phyloP scores from a whole-genome alignment of 352 stramenopile species.

The Globisporangium okanoganense region DNA sequence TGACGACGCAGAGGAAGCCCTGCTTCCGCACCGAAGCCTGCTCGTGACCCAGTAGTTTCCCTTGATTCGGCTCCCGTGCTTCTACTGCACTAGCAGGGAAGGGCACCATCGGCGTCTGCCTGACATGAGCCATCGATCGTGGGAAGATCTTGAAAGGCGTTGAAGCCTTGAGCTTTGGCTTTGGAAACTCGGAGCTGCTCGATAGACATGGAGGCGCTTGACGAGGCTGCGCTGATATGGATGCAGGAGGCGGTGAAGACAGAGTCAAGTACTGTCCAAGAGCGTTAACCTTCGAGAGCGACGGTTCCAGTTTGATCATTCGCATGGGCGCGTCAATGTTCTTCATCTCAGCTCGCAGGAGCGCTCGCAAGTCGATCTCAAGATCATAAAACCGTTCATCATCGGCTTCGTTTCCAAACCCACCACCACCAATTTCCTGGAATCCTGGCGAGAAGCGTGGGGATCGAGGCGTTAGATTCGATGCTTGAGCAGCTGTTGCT shows the following conservation, averaged over 20 bases:
- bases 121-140: background rate
- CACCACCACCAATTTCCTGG: background rate
- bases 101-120: background rate
- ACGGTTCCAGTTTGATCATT: conserved; percentile 40
- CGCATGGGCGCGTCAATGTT: conserved; percentile 29
- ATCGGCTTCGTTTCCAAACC: background rate
- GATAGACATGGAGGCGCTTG: background rate
- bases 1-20: conserved; percentile 27
- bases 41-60: background rate
- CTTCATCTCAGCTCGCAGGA: conserved; percentile 22
- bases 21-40: conserved; percentile 29
- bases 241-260: background rate
- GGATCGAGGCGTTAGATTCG: background rate
- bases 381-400: conserved; percentile 5
- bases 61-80: background rate
- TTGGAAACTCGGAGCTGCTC: background rate
- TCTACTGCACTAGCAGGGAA: background rate
- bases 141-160: conserved; percentile 6
- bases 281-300: conserved; percentile 25
- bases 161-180: background rate
- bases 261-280: conserved; percentile 31
- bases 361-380: conserved; percentile 20
- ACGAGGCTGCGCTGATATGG: background rate
- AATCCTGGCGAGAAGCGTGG: background rate
- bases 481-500: background rate